Evolutionary conservation across 306 rosid species (phyloP).

Genomic region (Lathyrus aphaca): DNA sequence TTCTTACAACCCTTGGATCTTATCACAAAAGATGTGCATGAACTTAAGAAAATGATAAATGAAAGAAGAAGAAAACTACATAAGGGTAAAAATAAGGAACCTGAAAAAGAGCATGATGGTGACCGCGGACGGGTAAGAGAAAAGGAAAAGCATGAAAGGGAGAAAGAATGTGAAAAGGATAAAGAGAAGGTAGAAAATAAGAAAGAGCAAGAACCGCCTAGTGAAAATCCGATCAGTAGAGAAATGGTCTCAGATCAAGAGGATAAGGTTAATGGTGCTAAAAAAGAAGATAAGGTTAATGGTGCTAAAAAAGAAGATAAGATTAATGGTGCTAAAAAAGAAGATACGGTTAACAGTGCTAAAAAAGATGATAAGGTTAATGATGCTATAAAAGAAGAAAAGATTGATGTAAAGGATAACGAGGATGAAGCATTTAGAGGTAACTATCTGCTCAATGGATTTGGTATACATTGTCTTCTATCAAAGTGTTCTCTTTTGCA

Average conservation of each 20-base stretch:
- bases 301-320: not conserved
- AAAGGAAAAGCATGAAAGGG: conserved; percentile 70
- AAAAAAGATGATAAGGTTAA: not conserved
- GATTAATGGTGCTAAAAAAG: not conserved
- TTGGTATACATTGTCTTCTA: conserved; percentile 24
- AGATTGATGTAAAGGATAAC: conserved; percentile 37
- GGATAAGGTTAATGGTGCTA: conserved; percentile 32
- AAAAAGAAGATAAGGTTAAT: not conserved
- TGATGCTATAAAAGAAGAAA: conserved; percentile 2
- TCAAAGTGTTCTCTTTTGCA: conserved; percentile 32
- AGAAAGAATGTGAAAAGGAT: conserved; percentile 66
- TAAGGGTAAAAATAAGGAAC: conserved; percentile 68
- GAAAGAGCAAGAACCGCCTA: conserved; percentile 60
- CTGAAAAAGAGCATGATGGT: conserved; percentile 68
- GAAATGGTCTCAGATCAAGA: conserved; percentile 40
- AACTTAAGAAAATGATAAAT: conserved; percentile 73
- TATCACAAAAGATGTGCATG: conserved; percentile 83
- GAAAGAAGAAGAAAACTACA: conserved; percentile 68
- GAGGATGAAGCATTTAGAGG: conserved; percentile 44
- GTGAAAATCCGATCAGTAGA: conserved; percentile 30
- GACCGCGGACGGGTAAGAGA: conserved; percentile 69
- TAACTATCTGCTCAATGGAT: conserved; percentile 26
- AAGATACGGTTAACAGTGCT: not conserved
- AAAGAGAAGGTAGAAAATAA: conserved; percentile 66
- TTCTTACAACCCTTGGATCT: conserved; percentile 93